Evolutionary conservation across 257 asterid genomes (phyloP).

Genomic region (Solanum stenotomum): DNA sequence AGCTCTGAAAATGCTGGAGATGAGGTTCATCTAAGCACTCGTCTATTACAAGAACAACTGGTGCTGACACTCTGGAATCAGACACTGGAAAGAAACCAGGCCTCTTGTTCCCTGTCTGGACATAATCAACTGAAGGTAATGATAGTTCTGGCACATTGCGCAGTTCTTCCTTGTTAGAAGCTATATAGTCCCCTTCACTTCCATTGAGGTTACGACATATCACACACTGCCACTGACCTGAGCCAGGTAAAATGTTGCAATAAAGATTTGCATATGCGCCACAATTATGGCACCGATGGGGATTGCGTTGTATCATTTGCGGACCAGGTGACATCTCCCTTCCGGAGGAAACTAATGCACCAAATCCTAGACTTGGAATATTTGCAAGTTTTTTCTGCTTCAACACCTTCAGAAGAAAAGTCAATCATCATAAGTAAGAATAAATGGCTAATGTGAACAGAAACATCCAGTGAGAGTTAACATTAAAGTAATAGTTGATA

Average conservation of each 20-base stretch:
- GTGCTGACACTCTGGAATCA: constrained; percentile 76
- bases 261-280: constrained; percentile 89
- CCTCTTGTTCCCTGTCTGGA: constrained; percentile 62
- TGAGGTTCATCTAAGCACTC: constrained; percentile 93
- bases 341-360: constrained; percentile 85
- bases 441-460: background rate
- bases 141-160: constrained; percentile 70
- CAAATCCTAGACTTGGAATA: constrained; percentile 81
- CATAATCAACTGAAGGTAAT: constrained; percentile 70
- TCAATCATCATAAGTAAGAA: background rate
- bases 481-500: background rate
- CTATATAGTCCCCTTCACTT: constrained; percentile 84
- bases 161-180: constrained; percentile 75
- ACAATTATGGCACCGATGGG: constrained; percentile 84
- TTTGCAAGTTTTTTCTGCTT: constrained; percentile 84
- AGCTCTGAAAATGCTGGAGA: constrained; percentile 83
- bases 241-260: constrained; percentile 74
- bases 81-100: constrained; percentile 76
- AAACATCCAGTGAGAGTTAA: background rate
- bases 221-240: constrained; percentile 99
- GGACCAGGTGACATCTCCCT: constrained; percentile 81
- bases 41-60: constrained; percentile 78
- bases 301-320: constrained; percentile 81
- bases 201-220: constrained; percentile 81
- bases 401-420: constrained; percentile 44